These are phyloP conservation scores for Rhododendron kiyosumense DNA, from an alignment of 148 eudicot genomes.

Conservation along the genomic window DNA sequence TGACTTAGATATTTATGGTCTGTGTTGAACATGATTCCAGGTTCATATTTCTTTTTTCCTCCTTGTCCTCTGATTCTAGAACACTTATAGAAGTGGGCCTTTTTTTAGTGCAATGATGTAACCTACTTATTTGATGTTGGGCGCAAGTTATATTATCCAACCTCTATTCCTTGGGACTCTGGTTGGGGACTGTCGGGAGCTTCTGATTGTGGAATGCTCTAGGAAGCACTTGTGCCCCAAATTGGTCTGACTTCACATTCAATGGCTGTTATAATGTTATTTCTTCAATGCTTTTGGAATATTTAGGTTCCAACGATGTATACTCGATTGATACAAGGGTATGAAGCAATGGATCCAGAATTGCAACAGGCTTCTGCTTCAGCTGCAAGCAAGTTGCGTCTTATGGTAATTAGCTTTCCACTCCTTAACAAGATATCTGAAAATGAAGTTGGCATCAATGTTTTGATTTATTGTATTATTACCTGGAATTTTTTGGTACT, in stretches of 20 bases:
- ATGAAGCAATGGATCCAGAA: conserved; percentile 91
- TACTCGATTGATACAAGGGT: conserved; percentile 92
- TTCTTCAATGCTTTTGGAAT: conserved; percentile 3
- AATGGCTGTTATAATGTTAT: neutral
- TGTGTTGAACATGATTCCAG: neutral
- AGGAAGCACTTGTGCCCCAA: neutral
- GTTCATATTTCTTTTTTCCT: neutral
- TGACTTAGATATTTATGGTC: neutral
- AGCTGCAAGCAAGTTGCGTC: conserved; percentile 84
- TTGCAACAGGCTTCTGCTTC: conserved; percentile 54
- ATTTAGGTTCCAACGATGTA: conserved; percentile 97
- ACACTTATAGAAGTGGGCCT: neutral
- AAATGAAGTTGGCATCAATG: neutral
- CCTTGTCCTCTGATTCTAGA: neutral
- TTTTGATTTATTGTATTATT: neutral
- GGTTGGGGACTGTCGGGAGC: neutral
- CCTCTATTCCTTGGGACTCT: neutral
- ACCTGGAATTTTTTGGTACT: neutral
- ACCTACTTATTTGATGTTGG: neutral
- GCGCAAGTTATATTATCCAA: neutral
- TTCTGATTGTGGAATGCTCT: neutral
- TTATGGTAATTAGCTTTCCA: conserved; percentile 61
- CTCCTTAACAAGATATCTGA: neutral
- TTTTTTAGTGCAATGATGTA: neutral
- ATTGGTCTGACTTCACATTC: neutral